Evolutionary conservation across 176 grass and related monocot genomes (phyloP).

Genomic region (Zoysia pacifica): DNA sequence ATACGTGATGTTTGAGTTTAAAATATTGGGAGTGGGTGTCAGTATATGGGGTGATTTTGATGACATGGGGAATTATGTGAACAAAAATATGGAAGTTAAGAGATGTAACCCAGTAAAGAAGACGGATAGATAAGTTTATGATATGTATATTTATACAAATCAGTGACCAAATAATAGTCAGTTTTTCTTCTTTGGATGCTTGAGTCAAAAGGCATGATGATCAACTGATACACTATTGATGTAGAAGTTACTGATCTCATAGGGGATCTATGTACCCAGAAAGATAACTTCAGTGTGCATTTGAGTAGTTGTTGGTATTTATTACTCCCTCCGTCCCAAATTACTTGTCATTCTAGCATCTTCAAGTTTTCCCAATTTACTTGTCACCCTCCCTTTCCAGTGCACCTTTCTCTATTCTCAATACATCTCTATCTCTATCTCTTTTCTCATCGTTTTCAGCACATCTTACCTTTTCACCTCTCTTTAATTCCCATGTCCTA

Average conservation of each 20-base stretch:
- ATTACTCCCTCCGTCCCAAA: too few species aligned
- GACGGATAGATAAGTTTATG: slow-evolving; percentile 1
- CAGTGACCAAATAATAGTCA: background rate
- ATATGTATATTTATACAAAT: slow-evolving; percentile 9
- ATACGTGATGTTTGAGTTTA: background rate
- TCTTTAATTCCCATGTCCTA: too few species aligned
- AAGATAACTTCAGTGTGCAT: background rate
- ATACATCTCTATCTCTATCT: too few species aligned
- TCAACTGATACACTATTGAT: background rate
- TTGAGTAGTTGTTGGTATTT: too few species aligned
- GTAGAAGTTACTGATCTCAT: background rate
- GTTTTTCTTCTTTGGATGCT: slow-evolving; percentile 17
- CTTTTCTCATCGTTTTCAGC: too few species aligned
- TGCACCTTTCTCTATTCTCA: too few species aligned
- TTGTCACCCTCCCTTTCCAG: too few species aligned
- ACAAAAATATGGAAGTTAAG: background rate
- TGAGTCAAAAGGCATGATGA: background rate
- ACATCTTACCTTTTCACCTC: too few species aligned
- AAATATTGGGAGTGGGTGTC: background rate
- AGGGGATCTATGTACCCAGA: background rate
- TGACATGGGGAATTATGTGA: background rate
- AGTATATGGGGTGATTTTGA: background rate
- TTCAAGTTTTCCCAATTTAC: too few species aligned
- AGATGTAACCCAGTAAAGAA: slow-evolving; percentile 8
- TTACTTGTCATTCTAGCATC: too few species aligned